These are phyloP conservation scores for Penicillium alfredii DNA, from an alignment of 495 filamentous ascomycete genomes.

Conservation along the genomic window DNA sequence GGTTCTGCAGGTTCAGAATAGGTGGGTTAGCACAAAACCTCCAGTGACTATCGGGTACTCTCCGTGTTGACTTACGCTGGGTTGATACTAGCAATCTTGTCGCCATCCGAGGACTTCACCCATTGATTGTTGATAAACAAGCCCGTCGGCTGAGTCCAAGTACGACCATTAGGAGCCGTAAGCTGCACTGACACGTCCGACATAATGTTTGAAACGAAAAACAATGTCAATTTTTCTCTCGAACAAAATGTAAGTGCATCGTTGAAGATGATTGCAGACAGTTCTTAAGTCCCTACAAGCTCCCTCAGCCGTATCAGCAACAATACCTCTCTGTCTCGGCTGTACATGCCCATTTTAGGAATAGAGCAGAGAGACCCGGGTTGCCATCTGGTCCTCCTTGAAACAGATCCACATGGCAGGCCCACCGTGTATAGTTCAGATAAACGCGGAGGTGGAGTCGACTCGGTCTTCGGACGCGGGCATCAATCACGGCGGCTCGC, in stretches of 20 bases:
- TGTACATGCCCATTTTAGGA: slow-evolving; percentile 15
- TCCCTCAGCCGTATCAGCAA: too few species aligned
- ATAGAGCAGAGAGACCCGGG: too few species aligned
- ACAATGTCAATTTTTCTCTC: slow-evolving; percentile 1
- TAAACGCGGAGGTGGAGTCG: too few species aligned
- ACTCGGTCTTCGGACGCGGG: neutral
- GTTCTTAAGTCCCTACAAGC: slow-evolving; percentile 19
- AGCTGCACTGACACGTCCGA: slow-evolving; percentile 22
- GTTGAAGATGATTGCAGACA: too few species aligned
- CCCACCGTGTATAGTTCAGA: too few species aligned
- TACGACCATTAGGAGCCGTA: slow-evolving; percentile 67
- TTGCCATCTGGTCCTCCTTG: too few species aligned
- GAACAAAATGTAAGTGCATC: too few species aligned
- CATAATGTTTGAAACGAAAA: slow-evolving; percentile 9
- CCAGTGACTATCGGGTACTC: too few species aligned
- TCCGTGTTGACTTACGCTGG: too few species aligned
- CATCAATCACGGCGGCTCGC: slow-evolving; percentile 1
- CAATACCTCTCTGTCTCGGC: too few species aligned
- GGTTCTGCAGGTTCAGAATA: slow-evolving; percentile 42
- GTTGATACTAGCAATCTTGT: slow-evolving; percentile 71
- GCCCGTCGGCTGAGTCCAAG: slow-evolving; percentile 68
- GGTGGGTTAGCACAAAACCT: too few species aligned
- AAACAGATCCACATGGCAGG: neutral
- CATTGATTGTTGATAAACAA: slow-evolving; percentile 96
- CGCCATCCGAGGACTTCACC: slow-evolving; percentile 63